Evolutionary conservation across 2,329 filamentous ascomycete species (phyloP).

Genomic region (Aureobasidium sp.): DNA sequence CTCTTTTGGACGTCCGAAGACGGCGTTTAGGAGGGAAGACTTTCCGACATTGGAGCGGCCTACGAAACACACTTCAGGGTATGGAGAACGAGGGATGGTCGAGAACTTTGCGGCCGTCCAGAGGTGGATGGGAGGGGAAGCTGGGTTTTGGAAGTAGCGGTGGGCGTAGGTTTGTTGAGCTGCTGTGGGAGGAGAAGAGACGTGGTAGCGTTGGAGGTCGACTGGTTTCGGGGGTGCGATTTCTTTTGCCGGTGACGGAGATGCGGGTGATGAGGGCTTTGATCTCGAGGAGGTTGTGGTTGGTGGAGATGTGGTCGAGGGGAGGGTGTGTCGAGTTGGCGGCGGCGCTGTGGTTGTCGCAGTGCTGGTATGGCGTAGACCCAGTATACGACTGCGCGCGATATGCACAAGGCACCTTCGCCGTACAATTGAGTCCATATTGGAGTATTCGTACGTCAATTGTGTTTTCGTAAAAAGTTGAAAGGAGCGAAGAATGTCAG

Average conservation of each 20-base stretch:
- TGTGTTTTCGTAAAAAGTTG: neutral
- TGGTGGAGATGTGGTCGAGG: neutral
- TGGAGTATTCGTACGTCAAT: neutral
- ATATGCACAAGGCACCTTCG: neutral
- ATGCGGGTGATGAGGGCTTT: neutral
- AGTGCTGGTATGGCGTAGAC: neutral
- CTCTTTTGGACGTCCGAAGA: slow-evolving; percentile 38
- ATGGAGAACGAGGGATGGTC: slow-evolving; percentile 42
- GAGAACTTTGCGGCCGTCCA: slow-evolving; percentile 55
- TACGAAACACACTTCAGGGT: slow-evolving; percentile 57
- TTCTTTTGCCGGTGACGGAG: neutral
- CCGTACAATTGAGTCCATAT: neutral
- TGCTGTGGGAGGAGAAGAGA: slow-evolving; percentile 22
- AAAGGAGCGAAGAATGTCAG: neutral
- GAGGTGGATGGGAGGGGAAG: slow-evolving; percentile 42
- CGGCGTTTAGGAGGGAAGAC: slow-evolving; percentile 55
- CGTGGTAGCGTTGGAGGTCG: slow-evolving; percentile 24
- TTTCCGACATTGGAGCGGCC: slow-evolving; percentile 66
- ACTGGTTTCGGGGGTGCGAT: neutral
- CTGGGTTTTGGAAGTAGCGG: slow-evolving; percentile 36
- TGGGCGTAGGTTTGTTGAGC: slow-evolving; percentile 32
- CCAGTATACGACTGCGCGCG: slow-evolving; percentile 2
- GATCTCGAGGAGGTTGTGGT: neutral
- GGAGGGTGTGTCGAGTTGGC: neutral
- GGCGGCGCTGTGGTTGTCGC: neutral